phyloP scores from a whole-genome alignment of 257 asterid species.

The Salvia hispanica region DNA sequence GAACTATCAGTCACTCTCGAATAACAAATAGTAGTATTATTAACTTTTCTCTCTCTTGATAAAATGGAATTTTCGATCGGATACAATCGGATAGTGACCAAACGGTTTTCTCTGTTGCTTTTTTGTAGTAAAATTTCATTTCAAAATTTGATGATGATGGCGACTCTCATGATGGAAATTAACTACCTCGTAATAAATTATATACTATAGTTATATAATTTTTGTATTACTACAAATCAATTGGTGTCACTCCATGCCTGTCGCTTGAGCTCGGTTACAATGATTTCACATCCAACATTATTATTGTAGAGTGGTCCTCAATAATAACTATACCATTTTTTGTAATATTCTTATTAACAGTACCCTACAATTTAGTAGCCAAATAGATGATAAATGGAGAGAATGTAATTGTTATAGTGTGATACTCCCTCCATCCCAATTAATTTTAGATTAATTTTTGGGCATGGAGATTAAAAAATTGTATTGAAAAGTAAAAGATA shows the following conservation, averaged over 20 bases:
- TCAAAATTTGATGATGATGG: constrained; percentile 9
- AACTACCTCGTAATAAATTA: constrained; percentile 31
- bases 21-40: not conserved
- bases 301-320: constrained; percentile 25
- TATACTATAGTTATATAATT: not conserved
- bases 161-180: constrained; percentile 14
- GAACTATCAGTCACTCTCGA: not conserved
- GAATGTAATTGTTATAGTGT: not conserved
- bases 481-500: too few relatives aligned
- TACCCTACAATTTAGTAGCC: not conserved
- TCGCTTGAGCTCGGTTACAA: constrained; percentile 31
- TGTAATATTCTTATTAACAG: not conserved
- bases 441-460: too few relatives aligned
- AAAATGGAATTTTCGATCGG: not conserved
- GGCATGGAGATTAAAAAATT: too few relatives aligned
- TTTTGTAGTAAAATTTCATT: not conserved
- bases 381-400: not conserved
- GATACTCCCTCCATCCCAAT: too few relatives aligned
- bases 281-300: constrained; percentile 31
- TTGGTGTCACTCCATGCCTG: constrained; percentile 27
- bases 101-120: not conserved
- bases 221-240: constrained; percentile 6
- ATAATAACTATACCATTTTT: not conserved
- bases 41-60: not conserved
- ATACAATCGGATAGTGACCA: constrained; percentile 9